Evolutionary conservation across 352 stramenopile species (phyloP), one percentile per base, ranked within the genome.

Genomic region (Peronosclerospora sorghi): DNA sequence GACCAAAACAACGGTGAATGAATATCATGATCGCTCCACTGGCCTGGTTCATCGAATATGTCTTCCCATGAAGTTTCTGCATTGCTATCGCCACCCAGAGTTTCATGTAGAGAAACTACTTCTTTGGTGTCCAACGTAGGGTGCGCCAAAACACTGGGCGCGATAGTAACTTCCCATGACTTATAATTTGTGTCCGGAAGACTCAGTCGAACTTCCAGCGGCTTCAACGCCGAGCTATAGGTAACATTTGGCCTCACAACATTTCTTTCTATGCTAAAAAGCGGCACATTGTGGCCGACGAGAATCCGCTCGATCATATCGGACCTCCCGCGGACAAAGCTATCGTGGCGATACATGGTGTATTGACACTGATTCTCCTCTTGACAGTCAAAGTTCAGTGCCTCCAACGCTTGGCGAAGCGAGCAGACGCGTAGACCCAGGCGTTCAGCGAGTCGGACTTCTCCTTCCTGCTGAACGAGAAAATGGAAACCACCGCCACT

Each of bases 191-290:
- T 29, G 19, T 56, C 40, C 8, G 50, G 44, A 13, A 73, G 56
- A 48, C 55, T 75, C 9, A 84, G 12, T 2, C 65, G 65, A 18
- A 84, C 54, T 41, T 84, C 72, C 12, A 84, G 41, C 8, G 72
- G 72, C 12, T 68, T 69, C 8, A 84, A 46, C 8, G 50, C 47
- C 8, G 65, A 39, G 44, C 36, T 67, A 41, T 70, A 75, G 1
- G 58, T 51, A 18, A 72, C 41, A 19, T 35, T 55, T 4, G 65
- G 61, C 65, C 68, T 65, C 4, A 17, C 17, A 28, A 63, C 27
- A 27, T 48, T 38, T 13, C 27, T 41, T 14, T 48, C 50, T 19
- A 12, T 34, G 15, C 35, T 37, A 9, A 28, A 17, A 13, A 9
- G 35, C 9, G 19, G 35, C 18, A 32, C 32, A 21, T 13, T 17